Evolutionary conservation across 2,329 filamentous ascomycete species (phyloP), one percentile per base, ranked within the genome.

Genomic region (Colletotrichum higginsianum): DNA sequence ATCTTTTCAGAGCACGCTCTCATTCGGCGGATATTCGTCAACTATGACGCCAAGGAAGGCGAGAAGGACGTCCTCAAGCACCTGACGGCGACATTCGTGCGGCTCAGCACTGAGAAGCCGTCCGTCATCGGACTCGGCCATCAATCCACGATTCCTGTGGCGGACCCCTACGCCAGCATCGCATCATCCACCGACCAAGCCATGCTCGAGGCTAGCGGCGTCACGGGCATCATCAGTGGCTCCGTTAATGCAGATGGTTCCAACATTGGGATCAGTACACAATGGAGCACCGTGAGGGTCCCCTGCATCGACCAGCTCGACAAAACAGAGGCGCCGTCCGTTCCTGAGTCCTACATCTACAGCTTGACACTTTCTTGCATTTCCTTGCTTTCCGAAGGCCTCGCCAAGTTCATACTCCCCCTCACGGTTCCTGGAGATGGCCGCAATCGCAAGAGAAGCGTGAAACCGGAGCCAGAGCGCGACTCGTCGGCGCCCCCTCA

Each of bases 261-360:
- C 35, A 93, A 88, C 74, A 91, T 90, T 0, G 95, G 94, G 11
- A 95, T 99, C 78, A 98, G 95, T 81, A 91, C 89, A 4, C 93
- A 97, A 78, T 98, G 95, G 95, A 99, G 96, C 80, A 89, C 92
- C 15, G 89, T 98, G 73, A 90, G 94, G 61, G 93, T 95, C 13
- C 92, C 95, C 6, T 98, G 94, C 78, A 94, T 98, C 73, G 96
- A 99, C 76, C 94, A 98, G 74, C 89, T 98, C 23, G 96, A 99
- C 83, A 99, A 98, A 80, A 89, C 91, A 0, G 95, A 98, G 58
- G 89, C 96, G 0, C 95, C 96, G 4, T 77, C 85, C 0, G 89
- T 97, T 26, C 96, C 96, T 0, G 96, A 98, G 73, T 98, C 96
- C 0, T 99, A 99, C 77, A 88, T 98, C 9, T 98, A 98, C 82